phyloP scores from a whole-genome alignment of 1,139 yeast genomes.

The Meyerozyma guilliermondii region DNA sequence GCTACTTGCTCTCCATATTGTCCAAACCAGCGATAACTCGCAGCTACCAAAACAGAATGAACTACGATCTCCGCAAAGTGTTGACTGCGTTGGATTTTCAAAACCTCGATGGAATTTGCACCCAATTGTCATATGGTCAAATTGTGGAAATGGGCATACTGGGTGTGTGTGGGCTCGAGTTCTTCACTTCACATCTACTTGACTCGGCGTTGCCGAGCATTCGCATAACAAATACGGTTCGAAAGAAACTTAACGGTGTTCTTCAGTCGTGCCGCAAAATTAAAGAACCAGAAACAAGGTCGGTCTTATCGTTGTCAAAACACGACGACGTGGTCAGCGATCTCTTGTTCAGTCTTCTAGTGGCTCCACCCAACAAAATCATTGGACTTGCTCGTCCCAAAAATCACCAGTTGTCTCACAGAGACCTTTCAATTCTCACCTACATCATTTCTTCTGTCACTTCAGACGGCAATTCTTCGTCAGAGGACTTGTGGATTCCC shows the following conservation, averaged over 20 bases:
- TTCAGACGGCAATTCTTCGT: constrained; percentile 12
- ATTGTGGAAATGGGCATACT: constrained; percentile 2
- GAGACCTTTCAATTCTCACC: constrained; percentile 28
- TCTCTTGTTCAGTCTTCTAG: constrained; percentile 29
- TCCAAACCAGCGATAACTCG: constrained; percentile 70
- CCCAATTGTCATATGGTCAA: constrained; percentile 34
- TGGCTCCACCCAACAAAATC: constrained; percentile 20
- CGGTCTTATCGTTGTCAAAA: constrained; percentile 7
- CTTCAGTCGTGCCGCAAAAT: constrained; percentile 21
- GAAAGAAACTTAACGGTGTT: constrained; percentile 27
- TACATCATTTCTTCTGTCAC: constrained; percentile 24
- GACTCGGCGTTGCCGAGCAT: constrained; percentile 26
- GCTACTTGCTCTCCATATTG: constrained; percentile 74
- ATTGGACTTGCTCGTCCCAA: constrained; percentile 31
- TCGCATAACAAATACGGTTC: constrained; percentile 28
- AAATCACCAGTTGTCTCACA: constrained; percentile 25
- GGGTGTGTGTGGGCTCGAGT: constrained; percentile 14
- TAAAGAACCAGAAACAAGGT: constrained; percentile 9
- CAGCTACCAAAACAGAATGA: constrained; percentile 66
- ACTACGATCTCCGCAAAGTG: constrained; percentile 75
- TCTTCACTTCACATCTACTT: constrained; percentile 24
- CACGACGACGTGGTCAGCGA: constrained; percentile 21
- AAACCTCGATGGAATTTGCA: constrained; percentile 58
- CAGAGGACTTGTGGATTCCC: constrained; percentile 89
- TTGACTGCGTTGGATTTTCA: constrained; percentile 65